These are phyloP conservation scores for Podila minutissima DNA, from an alignment of 192 early-diverging fungal genomes.

Conservation along the genomic window DNA sequence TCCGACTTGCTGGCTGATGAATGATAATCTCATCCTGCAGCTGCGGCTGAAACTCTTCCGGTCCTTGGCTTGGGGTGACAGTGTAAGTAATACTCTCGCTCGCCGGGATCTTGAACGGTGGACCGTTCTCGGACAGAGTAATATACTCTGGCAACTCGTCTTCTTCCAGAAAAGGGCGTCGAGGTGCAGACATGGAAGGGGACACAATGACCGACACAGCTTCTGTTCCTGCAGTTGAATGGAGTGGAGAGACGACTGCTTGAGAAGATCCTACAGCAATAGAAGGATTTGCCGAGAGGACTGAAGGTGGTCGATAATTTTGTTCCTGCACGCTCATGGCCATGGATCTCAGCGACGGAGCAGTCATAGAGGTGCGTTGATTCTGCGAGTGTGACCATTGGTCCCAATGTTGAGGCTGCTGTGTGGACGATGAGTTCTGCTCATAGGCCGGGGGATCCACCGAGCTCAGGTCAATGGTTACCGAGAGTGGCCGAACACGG, in stretches of 20 bases:
- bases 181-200: conserved; percentile 3
- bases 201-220: background rate
- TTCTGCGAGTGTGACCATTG: background rate
- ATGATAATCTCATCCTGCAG: background rate
- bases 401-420: background rate
- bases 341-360: too few species aligned
- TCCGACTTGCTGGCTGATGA: background rate
- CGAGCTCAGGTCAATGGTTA: conserved; percentile 12
- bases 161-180: conserved; percentile 26
- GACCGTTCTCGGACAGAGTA: background rate
- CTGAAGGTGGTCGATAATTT: too few species aligned
- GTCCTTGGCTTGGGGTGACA: conserved; percentile 25
- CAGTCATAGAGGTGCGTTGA: background rate
- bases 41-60: conserved; percentile 16
- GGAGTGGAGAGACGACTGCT: background rate
- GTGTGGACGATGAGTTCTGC: background rate
- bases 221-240: background rate
- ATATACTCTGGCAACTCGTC: conserved; percentile 37
- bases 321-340: too few species aligned
- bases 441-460: conserved; percentile 12
- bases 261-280: background rate
- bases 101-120: conserved; percentile 21
- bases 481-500: conserved; percentile 7
- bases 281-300: too few species aligned
- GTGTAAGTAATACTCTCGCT: conserved; percentile 26